These are phyloP conservation scores for Coniophora puteana DNA, from an alignment of 1,284 basidiomycete genomes.

Conservation along the genomic window DNA sequence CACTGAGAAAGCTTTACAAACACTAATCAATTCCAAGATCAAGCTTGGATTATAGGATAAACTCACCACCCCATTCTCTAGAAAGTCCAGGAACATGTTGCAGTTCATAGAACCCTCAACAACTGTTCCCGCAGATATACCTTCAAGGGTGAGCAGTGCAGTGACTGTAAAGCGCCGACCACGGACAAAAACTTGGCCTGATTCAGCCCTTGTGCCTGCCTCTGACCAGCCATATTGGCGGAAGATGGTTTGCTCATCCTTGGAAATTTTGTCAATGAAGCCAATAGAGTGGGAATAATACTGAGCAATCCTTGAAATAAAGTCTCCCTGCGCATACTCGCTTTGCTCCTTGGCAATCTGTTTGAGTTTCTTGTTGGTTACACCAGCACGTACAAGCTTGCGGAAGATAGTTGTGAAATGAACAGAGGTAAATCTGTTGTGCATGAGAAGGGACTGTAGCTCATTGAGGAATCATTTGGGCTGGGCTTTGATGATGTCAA, in stretches of 20 bases:
- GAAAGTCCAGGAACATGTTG: slow-evolving; percentile 17
- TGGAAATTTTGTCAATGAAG: slow-evolving; percentile 27
- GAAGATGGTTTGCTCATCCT: slow-evolving; percentile 18
- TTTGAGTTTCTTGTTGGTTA: slow-evolving; percentile 22
- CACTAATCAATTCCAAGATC: background rate
- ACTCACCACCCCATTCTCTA: slow-evolving; percentile 23
- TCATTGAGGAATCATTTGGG: slow-evolving; percentile 28
- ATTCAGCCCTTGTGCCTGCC: slow-evolving; percentile 10
- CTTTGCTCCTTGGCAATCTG: slow-evolving; percentile 13
- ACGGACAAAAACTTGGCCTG: slow-evolving; percentile 20
- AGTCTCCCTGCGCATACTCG: slow-evolving; percentile 9
- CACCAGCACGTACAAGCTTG: slow-evolving; percentile 16
- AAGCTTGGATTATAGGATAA: background rate
- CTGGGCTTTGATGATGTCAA: slow-evolving; percentile 16
- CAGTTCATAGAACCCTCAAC: slow-evolving; percentile 28
- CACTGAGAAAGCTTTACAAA: slow-evolving; percentile 11
- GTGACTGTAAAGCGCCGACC: slow-evolving; percentile 17
- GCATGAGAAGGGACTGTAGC: slow-evolving; percentile 18
- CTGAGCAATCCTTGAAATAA: slow-evolving; percentile 15
- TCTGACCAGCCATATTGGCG: slow-evolving; percentile 9
- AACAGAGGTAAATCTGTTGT: slow-evolving; percentile 24
- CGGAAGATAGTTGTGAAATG: slow-evolving; percentile 23
- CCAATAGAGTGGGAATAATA: slow-evolving; percentile 22
- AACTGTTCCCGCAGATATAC: slow-evolving; percentile 23
- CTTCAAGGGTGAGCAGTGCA: slow-evolving; percentile 23